Base-by-base conservation (phyloP, 2,329 filamentous ascomycete genomes). In the Cordyceps cateniannulata region DNA sequence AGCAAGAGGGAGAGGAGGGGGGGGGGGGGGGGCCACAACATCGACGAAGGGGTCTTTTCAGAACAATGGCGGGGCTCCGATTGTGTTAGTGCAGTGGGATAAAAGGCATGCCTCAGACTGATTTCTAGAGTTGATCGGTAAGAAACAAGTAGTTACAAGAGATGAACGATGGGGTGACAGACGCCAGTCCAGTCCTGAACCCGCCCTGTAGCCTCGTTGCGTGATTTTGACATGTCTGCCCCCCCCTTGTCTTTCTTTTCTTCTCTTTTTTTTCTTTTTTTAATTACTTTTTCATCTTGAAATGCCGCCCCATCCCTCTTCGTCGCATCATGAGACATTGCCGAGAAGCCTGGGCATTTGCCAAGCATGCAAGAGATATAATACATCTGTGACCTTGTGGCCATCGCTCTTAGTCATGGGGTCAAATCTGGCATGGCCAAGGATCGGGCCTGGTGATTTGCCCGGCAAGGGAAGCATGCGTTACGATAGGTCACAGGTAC, bases 11-110 rank as follows among this genome's bases (percentile, higher is more conserved):
- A 27, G 50, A n/a, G 22, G 22, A 16, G 51, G 24, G 8, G 12
- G 22, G 20, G 20, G n/a, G 6, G 5, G 47, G 8, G 24, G 24
- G 9, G 14, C 18, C 24, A 48, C n/a, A 57, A 44, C 3, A n/a
- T n/a, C n/a, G 24, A 6, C 14, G 24, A 27, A 18, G 45, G 53
- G 52, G 24, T 16, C 53, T 12, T 18, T 14, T 44, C 22, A 9
- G 22, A 44, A 56, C 53, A 56, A 47, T 50, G 32, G 55, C 18
- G 55, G 55, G 32, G 55, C 27, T 50, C 48, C 18, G 47, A 29
- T 25, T 50, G 48, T 32, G 25, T 22, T 12, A 16, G 47, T 29
- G 45, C 14, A 48, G 22, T 14, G 7, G 45, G 22, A 16, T 24
- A 5, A 44, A 44, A n/a, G 4, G 25, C 16, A 29, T 38, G n/a